Base-by-base conservation (phyloP, 2,329 filamentous ascomycete species). In the Lachnellula subtilissima region DNA sequence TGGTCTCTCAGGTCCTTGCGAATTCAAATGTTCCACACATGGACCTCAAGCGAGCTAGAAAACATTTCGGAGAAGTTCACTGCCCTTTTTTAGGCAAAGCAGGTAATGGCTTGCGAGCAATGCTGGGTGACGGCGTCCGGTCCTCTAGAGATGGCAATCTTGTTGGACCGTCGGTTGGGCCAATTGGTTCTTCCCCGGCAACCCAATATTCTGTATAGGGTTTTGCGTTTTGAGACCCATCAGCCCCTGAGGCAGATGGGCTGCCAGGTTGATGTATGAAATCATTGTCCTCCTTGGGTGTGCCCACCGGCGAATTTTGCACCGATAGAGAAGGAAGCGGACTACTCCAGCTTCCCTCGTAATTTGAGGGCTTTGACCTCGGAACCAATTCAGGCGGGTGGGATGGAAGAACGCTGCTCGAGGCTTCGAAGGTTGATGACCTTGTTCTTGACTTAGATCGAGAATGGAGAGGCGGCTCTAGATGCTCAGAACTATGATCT, bases 21-120 rank as follows among this genome's bases (percentile, higher is more conserved):
- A 9, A 32, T 32, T 11, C 3, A 12, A 12, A 32, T 4, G 28
- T 9, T 1, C 9, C 28, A 32, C 9, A 9, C 2, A 32, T 32
- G 28, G 9, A 32, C 28, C 8, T 32, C 28, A 32, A 32, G 28
- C 2, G 4, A 32, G 28, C 9, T 12, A 32, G 8, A 32, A 32
- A 9, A 12, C 8, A 4, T 32, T 11, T 32, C 51, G 4, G 12
- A 48, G 12, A 22, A 35, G 5, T 48, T 57, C 43, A 61, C 35
- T 22, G 22, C 25, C 42, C 47, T 28, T 54, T 39, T 14, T 23
- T 32, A 39, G 62, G 62, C 17, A 64, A 48, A 17, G 60, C 55
- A 47, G 62, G 62, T 14, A 64, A 45, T 14, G 62, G 60, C 37
- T 64, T 64, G 22, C 56, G 47, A 22, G 54, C 52, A 45, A 57